Conservation (phyloP, 2,329 filamentous ascomycete genomes). For the Sporothrix pseudoabietina region DNA sequence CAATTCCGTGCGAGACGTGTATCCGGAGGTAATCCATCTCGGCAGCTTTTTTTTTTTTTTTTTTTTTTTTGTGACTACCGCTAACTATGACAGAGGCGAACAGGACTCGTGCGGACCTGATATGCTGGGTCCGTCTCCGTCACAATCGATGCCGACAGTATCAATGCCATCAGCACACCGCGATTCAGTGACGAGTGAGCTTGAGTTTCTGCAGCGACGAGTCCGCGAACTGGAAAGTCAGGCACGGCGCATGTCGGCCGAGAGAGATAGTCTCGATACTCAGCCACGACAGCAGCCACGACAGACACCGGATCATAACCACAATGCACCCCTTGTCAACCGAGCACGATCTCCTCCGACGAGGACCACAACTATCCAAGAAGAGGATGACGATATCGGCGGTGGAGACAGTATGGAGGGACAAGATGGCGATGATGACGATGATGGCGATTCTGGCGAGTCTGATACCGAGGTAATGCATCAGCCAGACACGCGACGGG, state of each 20-base stretch:
- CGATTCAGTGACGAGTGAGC: not conserved
- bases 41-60: too few relatives aligned
- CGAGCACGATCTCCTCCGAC: not conserved
- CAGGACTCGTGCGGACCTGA: slow-evolving; percentile 30
- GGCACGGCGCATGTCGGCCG: not conserved
- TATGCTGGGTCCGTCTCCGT: not conserved
- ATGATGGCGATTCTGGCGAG: not conserved
- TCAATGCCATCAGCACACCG: not conserved
- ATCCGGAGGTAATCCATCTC: slow-evolving; percentile 31
- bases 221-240: slow-evolving; percentile 13
- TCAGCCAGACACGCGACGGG: not conserved
- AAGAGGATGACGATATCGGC: not conserved
- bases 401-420: not conserved
- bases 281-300: not conserved
- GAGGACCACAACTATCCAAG: not conserved
- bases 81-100: slow-evolving; percentile 30
- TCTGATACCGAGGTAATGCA: not conserved
- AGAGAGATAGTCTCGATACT: not conserved
- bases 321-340: not conserved
- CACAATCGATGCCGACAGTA: not conserved
- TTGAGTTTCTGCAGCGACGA: not conserved
- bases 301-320: not conserved
- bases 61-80: not conserved
- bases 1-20: slow-evolving; percentile 37
- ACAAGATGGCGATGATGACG: slow-evolving; percentile 24